Base-by-base conservation (phyloP, 805 yeast species). In the Wickerhamomyces hampshirensis region DNA sequence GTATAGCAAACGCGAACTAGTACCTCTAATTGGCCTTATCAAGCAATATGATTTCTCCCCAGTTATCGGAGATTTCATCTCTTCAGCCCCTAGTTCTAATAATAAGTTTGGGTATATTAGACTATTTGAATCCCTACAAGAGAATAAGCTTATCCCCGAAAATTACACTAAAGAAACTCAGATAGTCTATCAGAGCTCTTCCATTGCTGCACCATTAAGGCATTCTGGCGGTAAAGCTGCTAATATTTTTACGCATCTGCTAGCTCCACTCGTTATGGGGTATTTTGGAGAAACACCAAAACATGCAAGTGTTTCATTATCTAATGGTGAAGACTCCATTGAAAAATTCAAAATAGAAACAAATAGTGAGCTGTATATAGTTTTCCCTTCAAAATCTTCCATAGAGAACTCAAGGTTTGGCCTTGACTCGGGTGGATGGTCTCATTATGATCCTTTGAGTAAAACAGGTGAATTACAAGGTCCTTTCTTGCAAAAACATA, bases 1-100 rank as follows among this genome's bases (percentile, higher is more conserved):
- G 11, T 81, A 81, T 49, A 46, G 56, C 7, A 29, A 36, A 23
- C 32, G 35, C 13, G 13, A 26, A 23, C 18, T 41, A 13, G 21
- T 23, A 8, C 2, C 26, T 3, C 23, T 44, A 5, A 13, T 33
- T 11, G 24, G 31, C 9, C 11, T 23, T 6, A 6, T 41, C 5
- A 11, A 18, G 2, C 31, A 38, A 2, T 68, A 59, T 43, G 71
- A 76, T 49, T 80, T 80, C 44, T 51, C 51, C 29, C 44, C 63
- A 0, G 60, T 80, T 0, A 62, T 63, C 18, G 81, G 72, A 4
- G 73, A 76, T 16, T 69, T 80, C 31, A 50, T 80, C 7, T 75
- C 72, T 3, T 77, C 85, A 1, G 36, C 34, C 5, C 59, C 71
- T 0, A 83, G 77, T 2, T 44, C 44, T 0, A 57, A 62, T 34